A percentile compares a stretch with the other conserved stretches of the same genome.
Evolutionary conservation across 306 rosid genomes (phyloP).

Genomic region (Calophaca sinica): DNA sequence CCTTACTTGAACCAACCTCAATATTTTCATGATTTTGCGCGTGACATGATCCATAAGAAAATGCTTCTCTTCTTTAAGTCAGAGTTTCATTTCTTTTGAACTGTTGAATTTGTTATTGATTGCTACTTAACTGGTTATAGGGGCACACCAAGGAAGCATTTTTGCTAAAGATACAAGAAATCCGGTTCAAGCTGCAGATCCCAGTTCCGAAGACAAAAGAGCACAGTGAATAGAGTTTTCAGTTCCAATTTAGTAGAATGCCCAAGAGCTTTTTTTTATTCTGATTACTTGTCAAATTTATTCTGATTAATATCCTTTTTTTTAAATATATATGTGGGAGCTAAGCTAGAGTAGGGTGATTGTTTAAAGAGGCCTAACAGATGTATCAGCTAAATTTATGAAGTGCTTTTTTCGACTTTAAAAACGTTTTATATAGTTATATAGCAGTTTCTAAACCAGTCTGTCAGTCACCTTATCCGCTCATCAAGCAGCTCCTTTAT

Average conservation of each 20-base stretch:
- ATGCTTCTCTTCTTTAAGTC: slow-evolving; percentile 24
- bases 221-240: slow-evolving; percentile 56
- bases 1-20: not conserved
- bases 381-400: slow-evolving; percentile 33
- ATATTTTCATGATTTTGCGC: slow-evolving; percentile 10
- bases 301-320: too few relatives aligned
- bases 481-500: not conserved
- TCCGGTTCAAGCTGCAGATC: slow-evolving; percentile 64
- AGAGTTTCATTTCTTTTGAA: slow-evolving; percentile 22
- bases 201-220: slow-evolving; percentile 67
- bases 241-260: slow-evolving; percentile 37
- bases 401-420: slow-evolving; percentile 1
- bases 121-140: slow-evolving; percentile 54
- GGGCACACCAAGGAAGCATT: slow-evolving; percentile 67
- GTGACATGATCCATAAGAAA: slow-evolving; percentile 19
- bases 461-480: too few relatives aligned
- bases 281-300: slow-evolving; percentile 30
- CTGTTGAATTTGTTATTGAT: slow-evolving; percentile 32
- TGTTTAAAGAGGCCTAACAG: slow-evolving; percentile 44
- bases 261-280: slow-evolving; percentile 42
- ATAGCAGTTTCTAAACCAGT: too few relatives aligned
- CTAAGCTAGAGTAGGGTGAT: slow-evolving; percentile 30
- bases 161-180: slow-evolving; percentile 66
- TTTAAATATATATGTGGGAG: not conserved
- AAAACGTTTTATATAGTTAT: not conserved